Evolutionary conservation across 1,284 basidiomycete species (phyloP).

Genomic region (Malassezia vespertilionis): DNA sequence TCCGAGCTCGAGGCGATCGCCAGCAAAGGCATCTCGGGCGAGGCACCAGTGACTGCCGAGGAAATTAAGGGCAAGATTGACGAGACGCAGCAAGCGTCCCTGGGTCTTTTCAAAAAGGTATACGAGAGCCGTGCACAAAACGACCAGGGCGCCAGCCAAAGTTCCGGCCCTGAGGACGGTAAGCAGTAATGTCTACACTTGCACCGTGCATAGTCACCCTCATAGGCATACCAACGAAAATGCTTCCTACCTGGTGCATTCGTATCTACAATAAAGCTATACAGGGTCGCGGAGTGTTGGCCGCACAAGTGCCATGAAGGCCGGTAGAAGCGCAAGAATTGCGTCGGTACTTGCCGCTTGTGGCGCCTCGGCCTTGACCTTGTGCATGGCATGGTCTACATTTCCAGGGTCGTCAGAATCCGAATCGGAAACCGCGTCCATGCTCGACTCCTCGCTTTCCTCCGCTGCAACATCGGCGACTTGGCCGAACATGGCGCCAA

Average conservation of each 20-base stretch:
- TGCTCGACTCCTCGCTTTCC: slow-evolving; percentile 22
- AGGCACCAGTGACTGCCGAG: slow-evolving; percentile 66
- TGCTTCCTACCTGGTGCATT: too few relatives aligned
- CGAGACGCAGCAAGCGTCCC: slow-evolving; percentile 89
- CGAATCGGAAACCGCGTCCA: slow-evolving; percentile 9
- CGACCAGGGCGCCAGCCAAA: slow-evolving; percentile 47
- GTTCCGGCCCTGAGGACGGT: too few relatives aligned
- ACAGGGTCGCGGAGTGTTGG: not conserved
- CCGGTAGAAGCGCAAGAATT: slow-evolving; percentile 5
- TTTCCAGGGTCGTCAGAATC: slow-evolving; percentile 6
- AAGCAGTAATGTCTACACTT: too few relatives aligned
- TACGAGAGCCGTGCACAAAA: slow-evolving; percentile 82
- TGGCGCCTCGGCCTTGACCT: not conserved
- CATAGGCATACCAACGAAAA: too few relatives aligned
- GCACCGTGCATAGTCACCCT: too few relatives aligned
- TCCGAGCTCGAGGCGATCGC: slow-evolving; percentile 82
- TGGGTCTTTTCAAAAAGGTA: slow-evolving; percentile 96
- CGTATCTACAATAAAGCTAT: not conserved
- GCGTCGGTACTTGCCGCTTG: not conserved
- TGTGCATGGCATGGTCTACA: slow-evolving; percentile 8
- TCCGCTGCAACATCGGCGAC: slow-evolving; percentile 36
- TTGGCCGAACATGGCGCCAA: slow-evolving; percentile 26
- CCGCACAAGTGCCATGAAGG: slow-evolving; percentile 1
- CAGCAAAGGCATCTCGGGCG: slow-evolving; percentile 74
- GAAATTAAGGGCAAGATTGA: slow-evolving; percentile 82